Percentiles rank a stretch among this genome's conserved stretches.
Evolutionary conservation across 306 rosid genomes (phyloP).

Genomic region (Albizia julibrissin): DNA sequence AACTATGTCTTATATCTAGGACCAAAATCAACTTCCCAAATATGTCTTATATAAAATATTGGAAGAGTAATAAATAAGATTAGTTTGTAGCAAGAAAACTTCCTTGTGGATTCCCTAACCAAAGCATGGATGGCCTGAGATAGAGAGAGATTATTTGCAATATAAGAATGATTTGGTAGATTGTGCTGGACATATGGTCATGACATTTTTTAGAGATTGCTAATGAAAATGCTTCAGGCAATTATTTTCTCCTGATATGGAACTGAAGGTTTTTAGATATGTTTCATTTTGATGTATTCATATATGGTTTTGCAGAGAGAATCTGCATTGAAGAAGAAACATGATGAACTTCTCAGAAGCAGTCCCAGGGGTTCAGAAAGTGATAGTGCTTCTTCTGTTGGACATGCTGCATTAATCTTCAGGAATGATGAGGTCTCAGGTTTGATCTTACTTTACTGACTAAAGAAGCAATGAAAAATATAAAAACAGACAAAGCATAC

Average conservation of each 20-base stretch:
- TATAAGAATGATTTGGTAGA: background rate
- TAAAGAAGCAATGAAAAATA: constrained; percentile 26
- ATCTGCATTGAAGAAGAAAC: constrained; percentile 63
- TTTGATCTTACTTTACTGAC: constrained; percentile 57
- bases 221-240: constrained; percentile 2
- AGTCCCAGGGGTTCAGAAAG: constrained; percentile 36
- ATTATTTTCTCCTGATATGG: background rate
- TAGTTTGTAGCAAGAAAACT: background rate
- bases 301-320: constrained; percentile 42
- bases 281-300: background rate
- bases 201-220: background rate
- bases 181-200: constrained; percentile 15
- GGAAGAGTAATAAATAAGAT: background rate
- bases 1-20: no score
- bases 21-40: no score
- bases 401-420: constrained; percentile 39
- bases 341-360: constrained; percentile 49
- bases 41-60: no score
- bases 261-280: constrained; percentile 4
- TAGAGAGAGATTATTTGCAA: background rate
- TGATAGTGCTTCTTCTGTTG: constrained; percentile 17
- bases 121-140: background rate
- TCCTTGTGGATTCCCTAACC: background rate
- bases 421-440: constrained; percentile 68
- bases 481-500: constrained; percentile 22